Evolutionary conservation across 495 filamentous ascomycete genomes (phyloP).

Genomic region (Lichina pygmaea): DNA sequence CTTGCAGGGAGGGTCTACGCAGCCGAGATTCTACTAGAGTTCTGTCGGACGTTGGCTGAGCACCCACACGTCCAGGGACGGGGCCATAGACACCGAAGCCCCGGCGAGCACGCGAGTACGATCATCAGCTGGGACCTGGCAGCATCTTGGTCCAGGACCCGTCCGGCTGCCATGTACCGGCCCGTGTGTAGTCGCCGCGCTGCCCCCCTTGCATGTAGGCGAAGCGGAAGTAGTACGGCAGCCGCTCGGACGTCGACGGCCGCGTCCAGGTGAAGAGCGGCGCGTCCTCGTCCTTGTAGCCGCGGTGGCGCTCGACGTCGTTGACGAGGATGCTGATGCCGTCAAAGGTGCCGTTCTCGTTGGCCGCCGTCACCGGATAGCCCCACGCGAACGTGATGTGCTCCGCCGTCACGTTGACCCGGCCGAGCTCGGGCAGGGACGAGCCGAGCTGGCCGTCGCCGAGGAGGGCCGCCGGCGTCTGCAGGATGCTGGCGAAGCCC

Average conservation of each 20-base stretch:
- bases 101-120: too few species aligned
- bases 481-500: conserved; percentile 79
- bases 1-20: too few species aligned
- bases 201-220: conserved; percentile 14
- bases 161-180: conserved; percentile 13
- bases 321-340: conserved; percentile 79
- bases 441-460: conserved; percentile 44
- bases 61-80: too few species aligned
- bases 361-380: conserved; percentile 14
- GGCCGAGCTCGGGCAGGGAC: conserved; percentile 34
- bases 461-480: conserved; percentile 45
- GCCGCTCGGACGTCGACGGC: conserved; percentile 2
- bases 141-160: conserved; percentile 14
- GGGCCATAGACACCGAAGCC: too few species aligned
- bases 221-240: conserved; percentile 20
- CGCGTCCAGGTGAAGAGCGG: conserved; percentile 5
- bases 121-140: conserved; percentile 10
- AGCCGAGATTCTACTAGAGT: too few species aligned
- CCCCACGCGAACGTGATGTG: conserved; percentile 32
- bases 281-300: conserved; percentile 9
- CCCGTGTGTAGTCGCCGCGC: conserved; percentile 15
- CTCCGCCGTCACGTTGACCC: conserved; percentile 15
- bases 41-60: too few species aligned
- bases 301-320: conserved; percentile 55
- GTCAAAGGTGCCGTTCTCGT: conserved; percentile 17